phyloP scores from a whole-genome alignment of 1,284 basidiomycete species.

The Ustilago bromivora region DNA sequence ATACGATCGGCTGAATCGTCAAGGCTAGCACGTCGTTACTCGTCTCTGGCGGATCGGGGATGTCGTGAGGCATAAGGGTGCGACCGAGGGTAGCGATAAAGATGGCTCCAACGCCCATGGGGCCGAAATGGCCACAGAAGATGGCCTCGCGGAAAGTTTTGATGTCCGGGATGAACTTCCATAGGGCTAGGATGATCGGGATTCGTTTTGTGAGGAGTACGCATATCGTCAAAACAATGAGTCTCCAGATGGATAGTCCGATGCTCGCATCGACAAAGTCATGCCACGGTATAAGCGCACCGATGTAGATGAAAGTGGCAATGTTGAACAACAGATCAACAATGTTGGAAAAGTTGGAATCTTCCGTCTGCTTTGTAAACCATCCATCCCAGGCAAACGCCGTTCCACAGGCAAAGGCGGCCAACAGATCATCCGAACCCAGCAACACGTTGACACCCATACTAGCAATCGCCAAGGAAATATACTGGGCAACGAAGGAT shows the following conservation, averaged over 20 bases:
- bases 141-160: conserved; percentile 69
- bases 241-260: conserved; percentile 62
- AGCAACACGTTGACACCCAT: conserved; percentile 74
- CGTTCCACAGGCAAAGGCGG: conserved; percentile 93
- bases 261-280: conserved; percentile 56
- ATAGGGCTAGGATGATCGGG: conserved; percentile 65
- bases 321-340: conserved; percentile 80
- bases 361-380: conserved; percentile 94
- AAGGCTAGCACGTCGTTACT: conserved; percentile 64
- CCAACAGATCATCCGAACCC: conserved; percentile 68
- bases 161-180: conserved; percentile 69
- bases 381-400: conserved; percentile 95
- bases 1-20: conserved; percentile 68
- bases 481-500: conserved; percentile 89
- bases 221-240: conserved; percentile 63
- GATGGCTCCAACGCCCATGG: conserved; percentile 68
- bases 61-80: conserved; percentile 60
- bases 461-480: conserved; percentile 83
- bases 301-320: conserved; percentile 69
- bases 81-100: conserved; percentile 67
- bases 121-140: conserved; percentile 69
- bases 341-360: conserved; percentile 88
- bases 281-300: conserved; percentile 68
- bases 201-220: conserved; percentile 66
- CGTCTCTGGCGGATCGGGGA: conserved; percentile 59